Conservation (phyloP, 2,329 filamentous ascomycete genomes). For the Pseudofabraea citricarpa region DNA sequence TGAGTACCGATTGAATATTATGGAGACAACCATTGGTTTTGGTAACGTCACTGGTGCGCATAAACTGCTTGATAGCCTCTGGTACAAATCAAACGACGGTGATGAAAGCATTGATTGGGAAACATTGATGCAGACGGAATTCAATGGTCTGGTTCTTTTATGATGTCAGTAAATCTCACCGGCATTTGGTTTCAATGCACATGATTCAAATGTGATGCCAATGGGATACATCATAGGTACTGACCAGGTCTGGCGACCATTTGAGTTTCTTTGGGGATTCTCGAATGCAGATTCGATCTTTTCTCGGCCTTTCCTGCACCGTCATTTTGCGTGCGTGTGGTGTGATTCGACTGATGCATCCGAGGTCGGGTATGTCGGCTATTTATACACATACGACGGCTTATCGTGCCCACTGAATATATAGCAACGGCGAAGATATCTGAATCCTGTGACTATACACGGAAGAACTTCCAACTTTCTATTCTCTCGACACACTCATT, state of each 20-base stretch:
- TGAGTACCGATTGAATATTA: slow-evolving; percentile 5
- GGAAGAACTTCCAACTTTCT: no score
- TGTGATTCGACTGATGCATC: no score
- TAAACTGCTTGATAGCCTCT: slow-evolving; percentile 3
- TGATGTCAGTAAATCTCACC: no score
- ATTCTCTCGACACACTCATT: no score
- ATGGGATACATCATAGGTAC: no score
- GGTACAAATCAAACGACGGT: slow-evolving; percentile 1
- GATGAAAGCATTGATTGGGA: slow-evolving; percentile 3
- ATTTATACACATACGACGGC: slow-evolving; percentile 1
- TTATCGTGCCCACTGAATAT: neutral
- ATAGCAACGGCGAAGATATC: neutral
- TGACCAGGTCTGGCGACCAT: no score
- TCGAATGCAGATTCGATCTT: no score
- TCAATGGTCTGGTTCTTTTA: slow-evolving; percentile 1
- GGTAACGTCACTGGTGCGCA: slow-evolving; percentile 2
- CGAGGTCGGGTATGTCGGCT: neutral
- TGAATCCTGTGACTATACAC: no score
- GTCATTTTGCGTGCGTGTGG: neutral
- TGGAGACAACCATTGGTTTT: slow-evolving; percentile 5
- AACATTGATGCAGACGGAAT: slow-evolving; percentile 2
- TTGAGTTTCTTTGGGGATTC: no score
- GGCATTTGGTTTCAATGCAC: no score
- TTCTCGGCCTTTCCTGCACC: neutral
- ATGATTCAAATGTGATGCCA: no score